phyloP scores from a whole-genome alignment of 164 flowering plant species.

The Stephania japonica region DNA sequence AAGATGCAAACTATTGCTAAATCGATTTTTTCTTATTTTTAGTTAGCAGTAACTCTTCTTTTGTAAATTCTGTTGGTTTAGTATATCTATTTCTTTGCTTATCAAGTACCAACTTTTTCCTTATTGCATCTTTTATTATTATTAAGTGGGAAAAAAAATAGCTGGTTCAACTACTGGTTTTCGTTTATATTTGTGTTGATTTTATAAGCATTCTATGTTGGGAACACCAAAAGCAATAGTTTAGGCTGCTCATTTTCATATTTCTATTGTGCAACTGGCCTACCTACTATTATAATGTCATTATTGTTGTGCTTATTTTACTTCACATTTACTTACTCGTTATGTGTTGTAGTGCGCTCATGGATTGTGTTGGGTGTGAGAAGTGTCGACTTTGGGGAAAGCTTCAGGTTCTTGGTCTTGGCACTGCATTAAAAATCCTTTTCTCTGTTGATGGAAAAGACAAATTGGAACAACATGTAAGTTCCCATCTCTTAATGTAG shows the following conservation, averaged over 20 bases:
- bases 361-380: constrained; percentile 99
- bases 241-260: neutral
- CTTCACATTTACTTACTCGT: neutral
- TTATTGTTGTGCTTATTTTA: neutral
- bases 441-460: constrained; percentile 70
- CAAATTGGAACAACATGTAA: constrained; percentile 40
- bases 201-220: neutral
- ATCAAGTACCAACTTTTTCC: neutral
- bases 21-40: neutral
- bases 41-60: neutral
- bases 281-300: neutral
- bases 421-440: constrained; percentile 92
- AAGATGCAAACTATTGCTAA: neutral
- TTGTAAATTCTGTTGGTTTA: neutral
- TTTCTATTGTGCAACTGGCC: neutral
- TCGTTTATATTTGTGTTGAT: neutral
- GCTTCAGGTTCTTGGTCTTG: constrained; percentile 98
- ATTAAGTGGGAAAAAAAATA: neutral
- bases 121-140: neutral
- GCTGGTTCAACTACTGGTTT: neutral
- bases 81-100: neutral
- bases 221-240: neutral
- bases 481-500: constrained; percentile 16
- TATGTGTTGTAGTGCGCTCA: constrained; percentile 59
- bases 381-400: constrained; percentile 99